Evolutionary conservation across 768 basidiomycete species (phyloP).

Genomic region (Hygrophoropsis aurantiaca): DNA sequence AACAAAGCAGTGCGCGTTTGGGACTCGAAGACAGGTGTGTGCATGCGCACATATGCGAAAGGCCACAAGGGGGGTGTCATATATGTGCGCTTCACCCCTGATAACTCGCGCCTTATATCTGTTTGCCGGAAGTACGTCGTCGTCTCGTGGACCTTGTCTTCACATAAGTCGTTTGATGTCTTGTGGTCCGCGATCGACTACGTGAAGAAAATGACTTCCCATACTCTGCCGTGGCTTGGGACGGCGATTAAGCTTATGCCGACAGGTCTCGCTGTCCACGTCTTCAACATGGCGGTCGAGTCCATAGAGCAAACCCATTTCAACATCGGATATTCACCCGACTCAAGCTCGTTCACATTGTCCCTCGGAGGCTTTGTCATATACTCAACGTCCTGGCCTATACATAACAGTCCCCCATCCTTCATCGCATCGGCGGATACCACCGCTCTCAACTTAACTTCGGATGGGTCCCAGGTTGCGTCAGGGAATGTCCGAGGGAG

Average conservation of each 20-base stretch:
- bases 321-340: constrained; percentile 6
- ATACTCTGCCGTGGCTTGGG: constrained; percentile 15
- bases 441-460: constrained; percentile 9
- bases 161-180: constrained; percentile 7
- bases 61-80: constrained; percentile 13
- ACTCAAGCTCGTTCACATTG: constrained; percentile 7
- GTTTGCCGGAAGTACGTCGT: constrained; percentile 15
- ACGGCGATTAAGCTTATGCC: constrained; percentile 8
- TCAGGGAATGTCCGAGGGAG: constrained; percentile 5
- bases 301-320: not conserved
- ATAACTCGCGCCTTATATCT: constrained; percentile 11
- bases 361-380: not conserved
- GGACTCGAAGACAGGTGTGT: constrained; percentile 18
- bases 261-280: not conserved
- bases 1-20: constrained; percentile 23
- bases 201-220: constrained; percentile 3
- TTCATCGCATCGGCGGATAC: not conserved
- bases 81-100: constrained; percentile 17
- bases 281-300: constrained; percentile 9
- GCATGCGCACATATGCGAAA: constrained; percentile 11
- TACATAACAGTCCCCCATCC: constrained; percentile 4
- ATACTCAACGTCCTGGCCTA: not conserved
- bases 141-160: constrained; percentile 10
- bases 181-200: constrained; percentile 15
- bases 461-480: constrained; percentile 8